Percentiles rank a stretch among this genome's conserved stretches.
Evolutionary conservation across 176 grass and related monocot genomes (phyloP).

Genomic region (Themeda triandra): DNA sequence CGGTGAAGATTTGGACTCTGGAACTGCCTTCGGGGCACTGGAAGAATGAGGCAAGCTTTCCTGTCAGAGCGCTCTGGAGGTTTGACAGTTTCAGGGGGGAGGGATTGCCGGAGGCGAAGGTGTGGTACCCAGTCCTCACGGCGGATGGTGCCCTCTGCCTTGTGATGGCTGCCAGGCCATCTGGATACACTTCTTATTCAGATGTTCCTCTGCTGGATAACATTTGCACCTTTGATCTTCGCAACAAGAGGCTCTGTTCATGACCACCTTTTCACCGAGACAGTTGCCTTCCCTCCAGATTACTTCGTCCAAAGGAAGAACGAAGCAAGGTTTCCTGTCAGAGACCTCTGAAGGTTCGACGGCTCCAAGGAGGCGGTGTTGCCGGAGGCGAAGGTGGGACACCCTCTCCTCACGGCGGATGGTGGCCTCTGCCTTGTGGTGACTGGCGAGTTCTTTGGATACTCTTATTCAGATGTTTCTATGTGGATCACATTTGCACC

Average conservation of each 20-base stretch:
- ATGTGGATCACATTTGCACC: not conserved
- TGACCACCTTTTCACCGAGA: accelerated
- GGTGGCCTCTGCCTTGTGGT: not conserved
- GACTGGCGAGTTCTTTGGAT: not conserved
- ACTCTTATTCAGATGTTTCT: not conserved
- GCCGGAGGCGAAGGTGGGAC: not conserved
- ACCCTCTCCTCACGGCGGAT: not conserved
- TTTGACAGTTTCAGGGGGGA: not conserved
- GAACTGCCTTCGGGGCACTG: not conserved
- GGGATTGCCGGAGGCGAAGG: not conserved
- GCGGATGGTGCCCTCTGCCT: not conserved
- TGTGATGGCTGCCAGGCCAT: not conserved
- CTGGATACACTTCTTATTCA: too few species aligned
- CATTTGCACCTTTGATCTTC: not conserved
- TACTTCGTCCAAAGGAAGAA: not conserved
- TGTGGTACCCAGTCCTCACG: not conserved
- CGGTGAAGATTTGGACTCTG: not conserved
- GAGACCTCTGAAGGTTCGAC: not conserved
- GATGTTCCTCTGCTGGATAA: not conserved
- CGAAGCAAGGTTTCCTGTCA: not conserved
- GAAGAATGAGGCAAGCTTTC: not conserved
- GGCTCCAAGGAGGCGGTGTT: not conserved
- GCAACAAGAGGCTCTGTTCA: not conserved
- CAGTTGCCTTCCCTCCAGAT: not conserved
- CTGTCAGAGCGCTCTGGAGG: not conserved